Conservation (phyloP, 768 basidiomycete species). For the Infundibulicybe gibba region DNA sequence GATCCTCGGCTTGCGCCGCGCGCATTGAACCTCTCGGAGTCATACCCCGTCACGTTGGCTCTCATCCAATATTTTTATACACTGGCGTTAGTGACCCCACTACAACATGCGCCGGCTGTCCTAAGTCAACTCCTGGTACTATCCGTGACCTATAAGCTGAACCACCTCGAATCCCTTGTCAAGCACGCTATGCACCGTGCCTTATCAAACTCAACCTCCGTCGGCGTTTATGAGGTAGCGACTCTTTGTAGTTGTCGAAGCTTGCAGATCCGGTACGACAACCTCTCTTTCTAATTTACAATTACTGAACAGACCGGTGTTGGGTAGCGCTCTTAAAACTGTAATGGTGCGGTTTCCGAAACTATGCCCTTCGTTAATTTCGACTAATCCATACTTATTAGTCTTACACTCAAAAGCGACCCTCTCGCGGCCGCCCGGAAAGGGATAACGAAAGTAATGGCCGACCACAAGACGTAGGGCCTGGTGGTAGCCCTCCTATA, state of each 20-base stretch:
- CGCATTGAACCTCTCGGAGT: slow-evolving; percentile 78
- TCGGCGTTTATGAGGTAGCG: slow-evolving; percentile 93
- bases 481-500: slow-evolving; percentile 28
- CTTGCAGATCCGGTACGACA: slow-evolving; percentile 77
- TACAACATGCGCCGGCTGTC: slow-evolving; percentile 89
- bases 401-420: slow-evolving; percentile 79
- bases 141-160: slow-evolving; percentile 76
- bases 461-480: slow-evolving; percentile 28
- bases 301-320: slow-evolving; percentile 8
- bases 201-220: slow-evolving; percentile 78
- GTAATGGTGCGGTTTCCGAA: slow-evolving; percentile 59
- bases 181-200: slow-evolving; percentile 93
- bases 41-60: slow-evolving; percentile 85
- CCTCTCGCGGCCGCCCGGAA: slow-evolving; percentile 52
- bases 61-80: slow-evolving; percentile 95
- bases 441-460: slow-evolving; percentile 34
- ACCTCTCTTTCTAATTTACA: slow-evolving; percentile 12
- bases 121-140: slow-evolving; percentile 84
- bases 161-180: slow-evolving; percentile 74
- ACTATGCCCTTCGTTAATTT: neutral
- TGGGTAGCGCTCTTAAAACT: slow-evolving; percentile 67
- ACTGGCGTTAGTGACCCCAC: slow-evolving; percentile 77
- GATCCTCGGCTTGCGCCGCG: slow-evolving; percentile 84
- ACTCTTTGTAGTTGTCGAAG: slow-evolving; percentile 87
- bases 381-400: slow-evolving; percentile 22